Evolutionary conservation across 1,284 basidiomycete genomes (phyloP), one percentile per base, ranked within the genome.

Genomic region (Ustilago loliicola): DNA sequence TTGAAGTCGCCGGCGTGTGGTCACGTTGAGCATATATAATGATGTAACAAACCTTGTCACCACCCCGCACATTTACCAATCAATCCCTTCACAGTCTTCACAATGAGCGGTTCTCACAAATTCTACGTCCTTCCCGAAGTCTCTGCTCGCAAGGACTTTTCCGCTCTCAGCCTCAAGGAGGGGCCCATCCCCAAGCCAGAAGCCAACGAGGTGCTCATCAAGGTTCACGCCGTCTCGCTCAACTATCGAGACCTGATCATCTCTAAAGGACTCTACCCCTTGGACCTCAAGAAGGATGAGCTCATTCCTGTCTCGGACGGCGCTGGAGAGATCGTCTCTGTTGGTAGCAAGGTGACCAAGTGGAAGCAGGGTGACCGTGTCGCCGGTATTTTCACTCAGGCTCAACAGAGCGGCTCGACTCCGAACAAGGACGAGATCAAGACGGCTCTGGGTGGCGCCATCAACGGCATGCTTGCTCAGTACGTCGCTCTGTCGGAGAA

Each of bases 301-400:
- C 75, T 89, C 2, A 87, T 91, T 19, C 90, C 91, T 0, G 87
- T 88, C 80, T 91, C 91, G 6, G 91, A 92, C 77, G 88, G 89
- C 72, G 91, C 91, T 17, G 91, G 91, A 10, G 90, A 91, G 79
- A 87, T 92, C 54, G 85, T 91, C 42, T 87, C 88, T 3, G 81
- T 91, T 21, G 91, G 91, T 4, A 84, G 86, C 40, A 88, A 88
- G 15, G 90, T 91, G n/a, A 88, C 83, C 38, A 82, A 84, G 15
- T 91, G 88, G 88, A 88, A 88, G 66, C 69, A 84, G 3, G 91
- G 91, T 13, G 90, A 92, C 80, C 89, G 90, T 21, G 90, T 91
- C 62, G 89, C 87, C 57, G 65, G 73, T 53, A 81, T 79, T 62
- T 83, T 83, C 61, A 77, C 61, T 4, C 72, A 77, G 51, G 72